Evolutionary conservation across 805 yeast genomes (phyloP), one percentile per base, ranked within the genome.

Genomic region (Saccharomyces kudriavzevii): DNA sequence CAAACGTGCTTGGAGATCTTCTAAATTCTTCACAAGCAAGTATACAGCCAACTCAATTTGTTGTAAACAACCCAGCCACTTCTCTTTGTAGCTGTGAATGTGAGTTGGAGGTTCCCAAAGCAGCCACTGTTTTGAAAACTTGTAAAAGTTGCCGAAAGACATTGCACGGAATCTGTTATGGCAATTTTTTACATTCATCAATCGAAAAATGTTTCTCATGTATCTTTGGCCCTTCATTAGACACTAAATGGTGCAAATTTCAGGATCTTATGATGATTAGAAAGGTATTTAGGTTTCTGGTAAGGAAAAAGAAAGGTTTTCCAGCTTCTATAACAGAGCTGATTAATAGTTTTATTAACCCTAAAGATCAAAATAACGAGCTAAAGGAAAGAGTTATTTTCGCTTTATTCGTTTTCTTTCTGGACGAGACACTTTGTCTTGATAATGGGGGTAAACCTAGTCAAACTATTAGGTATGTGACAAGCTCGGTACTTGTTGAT

Each of bases 141-240:
- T 76, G 79, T 52, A 57, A 57, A 9, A 49, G 52, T 1, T 76
- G 79, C 57, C 55, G 55, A 4, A 59, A 61, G 40, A 29, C 45
- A 8, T 60, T 74, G 5, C 77, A 74, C 56, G 61, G 68, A 0
- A 55, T 62, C 13, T 74, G 76, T 48, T 74, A 74, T 56, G 76
- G 73, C 4, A 62, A 58, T 40, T 40, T 17, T 8, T 47, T 49
- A 26, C 26, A 58, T 22, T 29, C 58, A 9, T 48, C 58, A 50
- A 45, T 63, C 31, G 52, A 60, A 29, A 49, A 55, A 53, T 72
- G 72, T 52, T 51, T 68, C 48, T 47, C 61, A 0, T 69, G 76
- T 52, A 54, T 67, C 25, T 54, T 58, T 26, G 58, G 56, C 9
- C 29, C 63, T 24, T 40, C 58, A 3, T 57, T 64, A 4, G 59